Evolutionary conservation across 176 grass and related monocot genomes (phyloP), one percentile per base, ranked within the genome.

Genomic region (Musa itinerans): DNA sequence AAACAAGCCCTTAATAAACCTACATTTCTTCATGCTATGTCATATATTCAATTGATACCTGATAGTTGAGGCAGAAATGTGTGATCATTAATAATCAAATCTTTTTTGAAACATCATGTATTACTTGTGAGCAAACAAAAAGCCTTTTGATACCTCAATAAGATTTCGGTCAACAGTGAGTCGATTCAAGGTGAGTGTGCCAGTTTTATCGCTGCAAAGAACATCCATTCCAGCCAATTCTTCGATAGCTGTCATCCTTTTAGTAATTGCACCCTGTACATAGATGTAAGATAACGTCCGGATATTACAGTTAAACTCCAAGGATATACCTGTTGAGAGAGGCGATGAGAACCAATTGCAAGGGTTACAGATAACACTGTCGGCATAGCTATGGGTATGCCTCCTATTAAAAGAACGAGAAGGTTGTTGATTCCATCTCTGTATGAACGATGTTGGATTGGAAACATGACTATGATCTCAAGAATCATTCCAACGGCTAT

Each of bases 171-270:
- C 92, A 34, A 96, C 89, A 21, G 92, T 96, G 68, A 96, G 92
- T 24, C 79, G 82, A 75, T 96, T 96, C 25, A 96, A 68, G 58
- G 92, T 96, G 21, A 96, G 80, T 43, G 92, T 96, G 54, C 92
- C 92, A 21, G 87, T 96, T 89, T 96, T 96, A 54, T 96, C 92
- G 80, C 87, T 84, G 78, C 92, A 96, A 10, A 92, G 83, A 27
- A 96, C 92, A 92, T 96, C 92, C 92, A 89, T 96, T 25, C 89
- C 92, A 49, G 92, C 89, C 78, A 96, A 83, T 75, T 96, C 89
- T 76, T 96, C 92, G 11, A 96, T 92, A 3, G 92, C 85, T 19
- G 92, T 92, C 92, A 96, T 96, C 73, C 89, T 81, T 72, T 89
- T 96, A 71, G 92, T 92, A 80, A 96, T 96, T 22, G 92, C 92